These are phyloP conservation scores for Acer yangbiense DNA, from an alignment of 345 rosid genomes.

Conservation along the genomic window DNA sequence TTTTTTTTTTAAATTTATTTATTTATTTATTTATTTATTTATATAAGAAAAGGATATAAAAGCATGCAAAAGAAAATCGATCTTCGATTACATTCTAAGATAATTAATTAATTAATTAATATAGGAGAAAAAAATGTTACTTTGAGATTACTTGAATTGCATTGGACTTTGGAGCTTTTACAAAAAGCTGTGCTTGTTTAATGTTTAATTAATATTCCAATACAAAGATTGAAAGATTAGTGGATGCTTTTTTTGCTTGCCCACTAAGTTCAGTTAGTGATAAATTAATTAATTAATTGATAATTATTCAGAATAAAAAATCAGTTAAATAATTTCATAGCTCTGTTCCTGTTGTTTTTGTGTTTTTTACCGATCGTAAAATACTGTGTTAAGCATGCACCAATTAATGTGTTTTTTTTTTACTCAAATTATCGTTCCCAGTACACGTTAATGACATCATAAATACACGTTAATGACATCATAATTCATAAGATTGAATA, in stretches of 20 bases:
- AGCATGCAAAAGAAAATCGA: conserved; percentile 15
- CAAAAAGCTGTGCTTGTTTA: conserved; percentile 30
- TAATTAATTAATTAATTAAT: background rate
- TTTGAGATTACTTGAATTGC: conserved; percentile 24
- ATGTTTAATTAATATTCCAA: conserved; percentile 20
- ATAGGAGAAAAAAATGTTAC: background rate
- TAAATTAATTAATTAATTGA: background rate
- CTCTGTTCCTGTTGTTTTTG: background rate
- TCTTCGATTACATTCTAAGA: conserved; percentile 18
- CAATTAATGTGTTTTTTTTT: too few species aligned
- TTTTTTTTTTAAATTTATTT: too few species aligned
- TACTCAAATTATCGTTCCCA: too few species aligned
- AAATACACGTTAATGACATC: too few species aligned
- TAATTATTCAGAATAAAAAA: background rate
- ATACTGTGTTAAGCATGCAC: too few species aligned
- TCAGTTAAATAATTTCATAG: background rate
- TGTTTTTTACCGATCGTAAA: too few species aligned
- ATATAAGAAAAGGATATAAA: background rate
- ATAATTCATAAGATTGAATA: background rate
- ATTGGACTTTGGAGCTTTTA: conserved; percentile 22
- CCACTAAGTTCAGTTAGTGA: background rate
- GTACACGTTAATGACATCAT: too few species aligned
- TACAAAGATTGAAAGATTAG: conserved; percentile 17
- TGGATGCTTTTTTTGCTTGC: conserved; percentile 19
- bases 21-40: too few species aligned